These are phyloP conservation scores for Neofusicoccum parvum DNA, from an alignment of 2,329 filamentous ascomycete genomes.

Conservation along the genomic window DNA sequence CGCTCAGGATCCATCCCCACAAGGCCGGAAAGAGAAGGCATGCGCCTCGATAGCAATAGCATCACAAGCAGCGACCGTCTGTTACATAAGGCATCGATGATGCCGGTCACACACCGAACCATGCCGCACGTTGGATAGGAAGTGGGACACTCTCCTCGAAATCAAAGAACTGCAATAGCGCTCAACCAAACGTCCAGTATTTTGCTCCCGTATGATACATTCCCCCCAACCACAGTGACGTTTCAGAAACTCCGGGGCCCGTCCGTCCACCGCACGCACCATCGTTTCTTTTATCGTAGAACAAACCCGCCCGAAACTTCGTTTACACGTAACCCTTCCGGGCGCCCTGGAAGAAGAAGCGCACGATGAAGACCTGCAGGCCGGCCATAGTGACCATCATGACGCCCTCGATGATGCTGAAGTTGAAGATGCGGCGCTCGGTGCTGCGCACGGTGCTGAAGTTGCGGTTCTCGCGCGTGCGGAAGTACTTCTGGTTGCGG, in stretches of 20 bases:
- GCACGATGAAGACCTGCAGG: conserved; percentile 93
- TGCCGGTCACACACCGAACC: too few relatives aligned
- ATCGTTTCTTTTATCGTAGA: not conserved
- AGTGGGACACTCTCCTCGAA: too few relatives aligned
- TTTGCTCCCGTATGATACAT: conserved; percentile 9
- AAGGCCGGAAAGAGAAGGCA: too few relatives aligned
- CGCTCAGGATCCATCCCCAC: too few relatives aligned
- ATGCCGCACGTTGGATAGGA: too few relatives aligned
- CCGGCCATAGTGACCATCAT: conserved; percentile 96
- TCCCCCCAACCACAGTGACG: not conserved
- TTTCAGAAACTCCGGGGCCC: not conserved
- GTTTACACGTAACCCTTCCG: conserved; percentile 57
- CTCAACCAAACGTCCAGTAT: not conserved
- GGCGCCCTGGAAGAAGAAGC: conserved; percentile 97
- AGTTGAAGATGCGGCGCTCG: conserved; percentile 94
- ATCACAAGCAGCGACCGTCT: too few relatives aligned
- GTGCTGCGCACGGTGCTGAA: conserved; percentile 98
- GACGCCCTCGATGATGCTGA: conserved; percentile 87
- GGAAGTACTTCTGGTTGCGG: conserved; percentile 98
- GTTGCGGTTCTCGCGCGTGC: conserved; percentile 97
- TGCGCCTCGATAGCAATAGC: too few relatives aligned
- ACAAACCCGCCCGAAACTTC: not conserved
- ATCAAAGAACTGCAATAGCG: not conserved
- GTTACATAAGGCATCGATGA: too few relatives aligned
- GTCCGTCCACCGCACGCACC: not conserved